These are phyloP conservation scores for Calophaca sinica DNA, from an alignment of 306 rosid species.

Conservation along the genomic window DNA sequence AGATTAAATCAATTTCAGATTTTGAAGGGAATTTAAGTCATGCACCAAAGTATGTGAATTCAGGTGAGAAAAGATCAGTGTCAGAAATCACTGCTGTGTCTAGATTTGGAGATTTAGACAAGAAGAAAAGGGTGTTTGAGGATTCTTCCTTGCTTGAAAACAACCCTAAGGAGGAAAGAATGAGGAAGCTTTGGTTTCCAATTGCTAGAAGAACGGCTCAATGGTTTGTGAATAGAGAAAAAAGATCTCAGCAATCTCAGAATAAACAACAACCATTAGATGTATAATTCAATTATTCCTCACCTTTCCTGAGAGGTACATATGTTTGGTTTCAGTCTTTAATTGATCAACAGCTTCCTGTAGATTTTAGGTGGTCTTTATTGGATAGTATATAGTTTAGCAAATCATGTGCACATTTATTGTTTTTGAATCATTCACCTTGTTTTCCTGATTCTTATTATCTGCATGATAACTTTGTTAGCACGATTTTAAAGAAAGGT, in stretches of 20 bases:
- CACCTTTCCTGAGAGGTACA: constrained; percentile 34
- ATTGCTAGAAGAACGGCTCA: constrained; percentile 87
- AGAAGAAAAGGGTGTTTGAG: constrained; percentile 42
- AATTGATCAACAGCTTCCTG: constrained; percentile 32
- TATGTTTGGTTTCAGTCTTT: constrained; percentile 39
- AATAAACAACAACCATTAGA: constrained; percentile 46
- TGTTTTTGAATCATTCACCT: constrained; percentile 32
- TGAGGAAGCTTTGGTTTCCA: constrained; percentile 79
- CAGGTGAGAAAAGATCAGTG: constrained; percentile 69
- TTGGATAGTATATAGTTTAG: constrained; percentile 40
- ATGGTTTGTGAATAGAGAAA: constrained; percentile 94
- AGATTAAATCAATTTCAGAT: constrained; percentile 47
- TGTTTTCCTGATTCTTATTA: constrained; percentile 8
- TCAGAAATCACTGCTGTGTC: constrained; percentile 82
- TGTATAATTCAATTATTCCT: constrained; percentile 55
- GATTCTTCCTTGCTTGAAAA: constrained; percentile 56
- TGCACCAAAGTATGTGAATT: constrained; percentile 52
- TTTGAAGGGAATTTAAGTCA: constrained; percentile 18
- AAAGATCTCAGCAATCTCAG: constrained; percentile 59
- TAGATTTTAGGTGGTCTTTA: constrained; percentile 45
- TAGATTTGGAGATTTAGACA: constrained; percentile 64
- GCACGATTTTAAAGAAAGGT: neutral
- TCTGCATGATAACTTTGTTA: constrained; percentile 17
- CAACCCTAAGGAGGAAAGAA: constrained; percentile 68
- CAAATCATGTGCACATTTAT: constrained; percentile 43